Conservation (phyloP, 306 rosid genomes). For the Mucuna pruriens region DNA sequence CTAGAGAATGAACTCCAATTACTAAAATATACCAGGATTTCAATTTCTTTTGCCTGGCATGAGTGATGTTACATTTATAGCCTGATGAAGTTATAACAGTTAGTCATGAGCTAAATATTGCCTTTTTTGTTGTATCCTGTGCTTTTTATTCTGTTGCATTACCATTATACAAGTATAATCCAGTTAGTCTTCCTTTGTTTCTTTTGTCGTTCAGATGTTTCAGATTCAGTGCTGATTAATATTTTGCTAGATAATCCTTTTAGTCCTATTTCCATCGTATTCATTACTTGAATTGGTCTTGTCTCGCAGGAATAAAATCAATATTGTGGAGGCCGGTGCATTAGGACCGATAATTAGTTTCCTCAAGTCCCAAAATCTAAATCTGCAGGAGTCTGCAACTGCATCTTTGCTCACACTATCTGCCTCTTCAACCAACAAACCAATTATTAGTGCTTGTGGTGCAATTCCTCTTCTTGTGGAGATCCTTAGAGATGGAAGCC, state of each 20-base stretch:
- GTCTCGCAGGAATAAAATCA: conserved; percentile 82
- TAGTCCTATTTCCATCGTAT: conserved; percentile 1
- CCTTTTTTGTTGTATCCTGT: background rate
- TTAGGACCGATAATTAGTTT: conserved; percentile 78
- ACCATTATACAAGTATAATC: background rate
- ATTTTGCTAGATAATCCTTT: conserved; percentile 6
- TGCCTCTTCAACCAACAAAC: conserved; percentile 83
- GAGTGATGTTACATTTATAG: background rate
- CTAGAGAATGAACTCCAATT: conserved; percentile 22
- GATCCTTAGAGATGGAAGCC: conserved; percentile 72
- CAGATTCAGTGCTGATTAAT: conserved; percentile 5
- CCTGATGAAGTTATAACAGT: background rate
- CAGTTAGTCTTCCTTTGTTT: background rate
- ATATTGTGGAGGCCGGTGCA: conserved; percentile 91
- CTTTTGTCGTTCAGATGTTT: conserved; percentile 2
- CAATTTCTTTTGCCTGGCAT: conserved; percentile 7
- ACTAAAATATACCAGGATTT: background rate
- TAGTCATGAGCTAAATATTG: background rate
- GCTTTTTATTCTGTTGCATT: conserved; percentile 1
- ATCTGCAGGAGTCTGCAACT: conserved; percentile 81
- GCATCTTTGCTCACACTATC: conserved; percentile 91
- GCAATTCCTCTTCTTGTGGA: conserved; percentile 92
- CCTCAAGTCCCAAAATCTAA: conserved; percentile 67
- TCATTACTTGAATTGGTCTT: conserved; percentile 26
- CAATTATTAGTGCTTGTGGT: conserved; percentile 75